phyloP scores from a whole-genome alignment of 2,329 filamentous ascomycete genomes.

The Fusarium sp. region DNA sequence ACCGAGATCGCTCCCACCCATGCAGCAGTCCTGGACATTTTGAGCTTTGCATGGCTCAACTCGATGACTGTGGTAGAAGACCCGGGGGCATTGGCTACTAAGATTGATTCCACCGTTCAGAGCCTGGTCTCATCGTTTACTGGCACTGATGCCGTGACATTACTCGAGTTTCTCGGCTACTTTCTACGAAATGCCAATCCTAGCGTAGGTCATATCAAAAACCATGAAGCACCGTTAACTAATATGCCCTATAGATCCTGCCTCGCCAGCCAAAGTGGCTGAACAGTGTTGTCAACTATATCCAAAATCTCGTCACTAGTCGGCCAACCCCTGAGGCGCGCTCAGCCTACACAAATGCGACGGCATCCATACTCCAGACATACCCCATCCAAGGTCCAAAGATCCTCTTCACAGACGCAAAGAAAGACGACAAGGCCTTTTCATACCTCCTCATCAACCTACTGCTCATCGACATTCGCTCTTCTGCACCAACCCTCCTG shows the following conservation, averaged over 20 bases:
- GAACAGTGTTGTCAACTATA: conserved; percentile 53
- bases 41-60: conserved; percentile 65
- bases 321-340: conserved; percentile 63
- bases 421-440: conserved; percentile 59
- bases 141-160: conserved; percentile 66
- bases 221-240: conserved; percentile 5
- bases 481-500: conserved; percentile 67
- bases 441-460: conserved; percentile 70
- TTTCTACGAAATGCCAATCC: conserved; percentile 60
- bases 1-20: conserved; percentile 64
- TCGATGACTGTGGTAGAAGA: conserved; percentile 49
- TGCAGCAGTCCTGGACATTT: conserved; percentile 61
- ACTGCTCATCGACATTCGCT: conserved; percentile 70
- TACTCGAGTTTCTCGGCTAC: conserved; percentile 64
- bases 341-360: conserved; percentile 65
- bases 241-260: conserved; percentile 51
- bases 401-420: conserved; percentile 61
- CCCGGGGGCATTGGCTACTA: conserved; percentile 45
- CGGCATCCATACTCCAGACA: conserved; percentile 63
- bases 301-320: conserved; percentile 62
- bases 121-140: conserved; percentile 62
- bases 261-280: conserved; percentile 64
- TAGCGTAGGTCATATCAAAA: conserved; percentile 51
- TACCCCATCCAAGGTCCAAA: conserved; percentile 58
- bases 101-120: conserved; percentile 58